Evolutionary conservation across 129 eudicot species (phyloP).

Genomic region (Rutidosis leptorrhynchoides): DNA sequence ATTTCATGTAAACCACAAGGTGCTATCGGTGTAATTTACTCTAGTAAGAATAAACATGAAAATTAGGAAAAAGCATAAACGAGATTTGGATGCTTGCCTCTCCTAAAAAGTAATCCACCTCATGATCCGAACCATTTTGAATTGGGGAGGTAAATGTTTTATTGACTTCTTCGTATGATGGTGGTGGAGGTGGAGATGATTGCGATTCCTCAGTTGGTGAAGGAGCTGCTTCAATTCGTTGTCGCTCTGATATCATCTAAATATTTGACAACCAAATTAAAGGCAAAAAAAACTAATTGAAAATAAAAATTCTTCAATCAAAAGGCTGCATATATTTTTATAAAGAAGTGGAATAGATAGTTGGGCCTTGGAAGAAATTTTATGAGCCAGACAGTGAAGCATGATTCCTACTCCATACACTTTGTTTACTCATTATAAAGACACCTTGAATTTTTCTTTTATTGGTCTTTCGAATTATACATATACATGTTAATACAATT

Average conservation of each 20-base stretch:
- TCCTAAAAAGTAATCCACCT: constrained; percentile 66
- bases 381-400: background rate
- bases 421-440: background rate
- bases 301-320: constrained; percentile 5
- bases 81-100: constrained; percentile 43
- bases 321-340: background rate
- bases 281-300: constrained; percentile 3
- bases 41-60: too few species aligned
- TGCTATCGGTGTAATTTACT: too few species aligned
- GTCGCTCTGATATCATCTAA: constrained; percentile 76
- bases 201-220: constrained; percentile 46
- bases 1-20: too few species aligned
- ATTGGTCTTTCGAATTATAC: background rate
- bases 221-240: constrained; percentile 78
- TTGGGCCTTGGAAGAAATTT: background rate
- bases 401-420: background rate
- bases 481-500: background rate
- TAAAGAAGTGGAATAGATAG: background rate
- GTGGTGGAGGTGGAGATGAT: constrained; percentile 48
- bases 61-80: background rate
- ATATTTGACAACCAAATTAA: background rate
- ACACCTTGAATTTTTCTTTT: background rate
- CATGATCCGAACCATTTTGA: constrained; percentile 59
- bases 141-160: constrained; percentile 41
- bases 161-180: constrained; percentile 56